phyloP scores from a whole-genome alignment of 2,329 filamentous ascomycete genomes.

The Hortaea werneckii region DNA sequence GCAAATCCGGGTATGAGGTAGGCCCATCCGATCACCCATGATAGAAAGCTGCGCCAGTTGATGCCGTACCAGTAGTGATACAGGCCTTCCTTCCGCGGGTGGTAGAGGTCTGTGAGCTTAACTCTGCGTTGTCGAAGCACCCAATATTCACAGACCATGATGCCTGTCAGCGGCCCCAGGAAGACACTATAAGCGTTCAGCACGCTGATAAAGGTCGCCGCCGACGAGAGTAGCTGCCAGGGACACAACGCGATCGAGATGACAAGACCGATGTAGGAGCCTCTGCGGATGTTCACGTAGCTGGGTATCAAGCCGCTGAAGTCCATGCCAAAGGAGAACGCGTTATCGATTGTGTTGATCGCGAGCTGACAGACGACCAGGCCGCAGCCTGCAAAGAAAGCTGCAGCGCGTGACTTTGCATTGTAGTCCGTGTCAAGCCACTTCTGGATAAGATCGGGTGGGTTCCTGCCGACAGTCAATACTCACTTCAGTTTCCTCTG shows the following conservation, averaged over 20 bases:
- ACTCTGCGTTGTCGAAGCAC: constrained; percentile 30
- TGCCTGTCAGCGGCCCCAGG: constrained; percentile 34
- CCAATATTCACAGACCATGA: constrained; percentile 37
- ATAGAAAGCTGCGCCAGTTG: constrained; percentile 35
- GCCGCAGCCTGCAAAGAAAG: constrained; percentile 38
- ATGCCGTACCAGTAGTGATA: constrained; percentile 37
- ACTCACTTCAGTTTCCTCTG: not conserved
- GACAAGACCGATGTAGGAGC: constrained; percentile 39
- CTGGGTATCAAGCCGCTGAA: constrained; percentile 42
- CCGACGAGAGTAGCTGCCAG: constrained; percentile 41
- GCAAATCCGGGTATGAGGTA: constrained; percentile 29
- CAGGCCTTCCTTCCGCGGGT: constrained; percentile 24
- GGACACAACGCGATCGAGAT: constrained; percentile 39
- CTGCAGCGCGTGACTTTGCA: constrained; percentile 29
- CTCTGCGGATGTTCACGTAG: constrained; percentile 48
- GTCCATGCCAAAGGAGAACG: constrained; percentile 45
- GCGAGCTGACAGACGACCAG: constrained; percentile 38
- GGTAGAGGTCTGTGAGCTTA: constrained; percentile 36
- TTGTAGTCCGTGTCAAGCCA: constrained; percentile 26
- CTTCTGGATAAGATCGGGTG: constrained; percentile 12
- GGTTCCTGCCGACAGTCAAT: constrained; percentile 2
- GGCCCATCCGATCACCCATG: constrained; percentile 29
- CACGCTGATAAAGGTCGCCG: constrained; percentile 39
- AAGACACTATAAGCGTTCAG: constrained; percentile 38
- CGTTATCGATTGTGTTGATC: constrained; percentile 38